phyloP scores from a whole-genome alignment of 495 filamentous ascomycete species.

The Copromyces sp. region DNA sequence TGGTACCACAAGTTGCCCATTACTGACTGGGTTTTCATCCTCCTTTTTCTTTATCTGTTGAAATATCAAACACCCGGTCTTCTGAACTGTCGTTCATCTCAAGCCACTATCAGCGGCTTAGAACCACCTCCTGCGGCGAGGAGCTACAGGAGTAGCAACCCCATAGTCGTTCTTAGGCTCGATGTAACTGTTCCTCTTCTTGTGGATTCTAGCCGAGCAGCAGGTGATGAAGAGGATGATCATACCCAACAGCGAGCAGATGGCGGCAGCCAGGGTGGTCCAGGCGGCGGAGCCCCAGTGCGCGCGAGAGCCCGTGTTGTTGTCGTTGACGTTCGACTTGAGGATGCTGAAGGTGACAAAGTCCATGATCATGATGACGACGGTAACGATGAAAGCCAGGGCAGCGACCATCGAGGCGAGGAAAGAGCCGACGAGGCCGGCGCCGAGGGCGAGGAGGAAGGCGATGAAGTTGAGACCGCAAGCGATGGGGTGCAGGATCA shows the following conservation, averaged over 20 bases:
- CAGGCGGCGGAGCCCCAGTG: slow-evolving; percentile 39
- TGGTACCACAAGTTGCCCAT: neutral
- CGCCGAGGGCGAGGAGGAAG: slow-evolving; percentile 43
- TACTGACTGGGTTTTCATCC: neutral
- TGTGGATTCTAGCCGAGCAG: slow-evolving; percentile 33
- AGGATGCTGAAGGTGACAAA: slow-evolving; percentile 47
- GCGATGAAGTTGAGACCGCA: slow-evolving; percentile 48
- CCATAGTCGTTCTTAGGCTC: slow-evolving; percentile 9
- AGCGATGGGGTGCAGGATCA: slow-evolving; percentile 53
- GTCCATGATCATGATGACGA: slow-evolving; percentile 45
- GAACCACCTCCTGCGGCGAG: slow-evolving; percentile 4
- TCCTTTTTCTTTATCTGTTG: neutral
- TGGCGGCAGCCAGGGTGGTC: slow-evolving; percentile 39
- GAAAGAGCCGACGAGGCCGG: slow-evolving; percentile 43
- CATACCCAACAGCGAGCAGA: slow-evolving; percentile 42
- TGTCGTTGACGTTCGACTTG: slow-evolving; percentile 37
- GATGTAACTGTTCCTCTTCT: slow-evolving; percentile 1
- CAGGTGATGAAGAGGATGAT: slow-evolving; percentile 49
- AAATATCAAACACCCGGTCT: neutral
- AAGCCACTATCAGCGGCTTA: neutral
- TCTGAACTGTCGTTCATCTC: neutral
- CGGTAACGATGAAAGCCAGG: slow-evolving; percentile 43
- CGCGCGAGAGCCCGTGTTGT: slow-evolving; percentile 24
- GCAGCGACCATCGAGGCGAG: slow-evolving; percentile 38
- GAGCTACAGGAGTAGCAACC: neutral